Conservation (phyloP, 2,329 filamentous ascomycete genomes). For the Apiospora marii region DNA sequence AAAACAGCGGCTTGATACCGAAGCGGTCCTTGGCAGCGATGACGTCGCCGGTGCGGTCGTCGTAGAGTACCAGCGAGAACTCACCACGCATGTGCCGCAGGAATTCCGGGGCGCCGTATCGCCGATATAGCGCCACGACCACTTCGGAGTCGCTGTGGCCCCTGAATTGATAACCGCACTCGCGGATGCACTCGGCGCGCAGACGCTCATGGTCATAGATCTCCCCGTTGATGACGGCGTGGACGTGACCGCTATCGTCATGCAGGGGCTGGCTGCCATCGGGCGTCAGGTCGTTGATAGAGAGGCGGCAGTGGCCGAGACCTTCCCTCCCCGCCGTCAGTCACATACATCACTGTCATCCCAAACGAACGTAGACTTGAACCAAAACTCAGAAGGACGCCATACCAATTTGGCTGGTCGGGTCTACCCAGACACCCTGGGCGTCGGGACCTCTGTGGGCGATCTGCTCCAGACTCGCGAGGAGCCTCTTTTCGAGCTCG, state of each 20-base stretch:
- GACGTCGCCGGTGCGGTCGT: conserved; percentile 50
- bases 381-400: neutral
- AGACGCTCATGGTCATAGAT: conserved; percentile 60
- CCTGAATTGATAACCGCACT: conserved; percentile 50
- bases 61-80: conserved; percentile 61
- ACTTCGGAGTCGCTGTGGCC: conserved; percentile 56
- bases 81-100: conserved; percentile 58
- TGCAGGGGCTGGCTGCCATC: conserved; percentile 57
- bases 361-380: neutral
- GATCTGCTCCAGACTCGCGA: neutral
- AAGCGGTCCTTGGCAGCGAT: conserved; percentile 61
- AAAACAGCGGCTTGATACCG: conserved; percentile 65
- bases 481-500: conserved; percentile 6
- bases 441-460: conserved; percentile 15
- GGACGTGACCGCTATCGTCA: conserved; percentile 48
- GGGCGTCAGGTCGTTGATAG: conserved; percentile 59
- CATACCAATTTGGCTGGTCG: conserved; percentile 14
- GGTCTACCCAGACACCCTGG: conserved; percentile 17
- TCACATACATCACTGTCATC: neutral
- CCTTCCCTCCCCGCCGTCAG: conserved; percentile 28
- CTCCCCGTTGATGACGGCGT: conserved; percentile 67
- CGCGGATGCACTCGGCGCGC: conserved; percentile 43
- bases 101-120: conserved; percentile 50
- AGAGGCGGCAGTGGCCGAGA: conserved; percentile 58
- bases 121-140: conserved; percentile 55